phyloP scores from a whole-genome alignment of 2,329 filamentous ascomycete species.

The Pestalotiopsis sp. region DNA sequence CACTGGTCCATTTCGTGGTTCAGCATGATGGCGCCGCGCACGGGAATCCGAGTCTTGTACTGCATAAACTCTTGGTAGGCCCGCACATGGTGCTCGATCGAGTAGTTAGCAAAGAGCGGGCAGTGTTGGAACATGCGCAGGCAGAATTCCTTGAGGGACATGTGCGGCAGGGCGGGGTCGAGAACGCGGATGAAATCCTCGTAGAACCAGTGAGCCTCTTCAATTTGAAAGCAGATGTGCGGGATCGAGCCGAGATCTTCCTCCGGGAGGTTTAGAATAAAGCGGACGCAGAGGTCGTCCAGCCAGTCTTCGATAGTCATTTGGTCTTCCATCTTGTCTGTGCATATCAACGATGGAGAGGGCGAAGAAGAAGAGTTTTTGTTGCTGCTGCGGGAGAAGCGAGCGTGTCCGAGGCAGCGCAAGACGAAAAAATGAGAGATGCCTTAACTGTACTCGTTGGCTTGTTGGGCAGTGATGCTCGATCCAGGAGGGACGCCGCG shows the following conservation, averaged over 20 bases:
- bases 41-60: slow-evolving; percentile 94
- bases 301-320: slow-evolving; percentile 54
- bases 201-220: slow-evolving; percentile 99
- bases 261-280: slow-evolving; percentile 93
- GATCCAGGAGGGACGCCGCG: neutral
- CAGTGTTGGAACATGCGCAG: slow-evolving; percentile 93
- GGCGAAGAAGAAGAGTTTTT: neutral
- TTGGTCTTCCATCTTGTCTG: slow-evolving; percentile 13
- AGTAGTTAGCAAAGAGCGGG: slow-evolving; percentile 81
- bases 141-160: slow-evolving; percentile 84
- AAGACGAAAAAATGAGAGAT: neutral
- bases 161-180: slow-evolving; percentile 81
- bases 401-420: neutral
- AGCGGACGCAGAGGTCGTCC: slow-evolving; percentile 96
- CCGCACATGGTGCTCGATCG: slow-evolving; percentile 73
- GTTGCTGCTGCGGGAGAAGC: neutral
- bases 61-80: slow-evolving; percentile 91
- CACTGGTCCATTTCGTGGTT: slow-evolving; percentile 94
- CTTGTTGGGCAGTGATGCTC: neutral
- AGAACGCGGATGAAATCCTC: slow-evolving; percentile 97
- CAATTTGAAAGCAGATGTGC: slow-evolving; percentile 97
- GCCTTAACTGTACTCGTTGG: neutral
- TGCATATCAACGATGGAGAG: slow-evolving; percentile 15
- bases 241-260: slow-evolving; percentile 89
- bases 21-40: slow-evolving; percentile 90